These are phyloP conservation scores for Trametes villosa DNA, from an alignment of 768 basidiomycete species.

Conservation along the genomic window DNA sequence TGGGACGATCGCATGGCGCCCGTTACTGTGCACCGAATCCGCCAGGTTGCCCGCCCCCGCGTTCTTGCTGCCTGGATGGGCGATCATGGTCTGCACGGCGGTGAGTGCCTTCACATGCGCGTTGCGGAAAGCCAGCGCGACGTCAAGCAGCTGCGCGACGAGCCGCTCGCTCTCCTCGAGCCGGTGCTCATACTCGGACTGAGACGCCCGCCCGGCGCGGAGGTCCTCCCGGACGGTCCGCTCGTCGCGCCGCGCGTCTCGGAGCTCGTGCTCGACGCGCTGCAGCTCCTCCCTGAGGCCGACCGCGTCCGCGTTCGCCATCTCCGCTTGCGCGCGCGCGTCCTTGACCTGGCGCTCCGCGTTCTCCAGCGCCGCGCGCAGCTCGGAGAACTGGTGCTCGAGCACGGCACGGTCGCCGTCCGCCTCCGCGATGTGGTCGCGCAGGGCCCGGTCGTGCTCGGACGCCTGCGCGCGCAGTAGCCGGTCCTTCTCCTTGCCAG, in stretches of 20 bases:
- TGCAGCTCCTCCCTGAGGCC: conserved; percentile 76
- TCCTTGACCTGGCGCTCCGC: conserved; percentile 67
- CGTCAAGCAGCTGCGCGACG: conserved; percentile 81
- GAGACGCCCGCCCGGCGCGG: conserved; percentile 67
- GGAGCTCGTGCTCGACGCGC: conserved; percentile 69
- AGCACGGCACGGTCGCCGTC: conserved; percentile 93
- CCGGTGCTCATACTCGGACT: conserved; percentile 67
- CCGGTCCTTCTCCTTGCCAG: conserved; percentile 78
- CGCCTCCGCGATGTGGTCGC: conserved; percentile 90
- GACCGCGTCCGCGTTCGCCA: conserved; percentile 68
- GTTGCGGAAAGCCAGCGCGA: conserved; percentile 76
- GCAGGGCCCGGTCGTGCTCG: conserved; percentile 66
- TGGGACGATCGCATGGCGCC: conserved; percentile 57
- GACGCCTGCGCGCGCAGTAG: conserved; percentile 73
- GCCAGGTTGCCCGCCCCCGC: conserved; percentile 45
- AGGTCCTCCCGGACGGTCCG: conserved; percentile 75
- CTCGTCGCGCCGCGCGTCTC: conserved; percentile 69
- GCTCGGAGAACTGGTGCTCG: conserved; percentile 83
- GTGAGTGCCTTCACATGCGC: conserved; percentile 75
- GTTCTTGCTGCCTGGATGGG: conserved; percentile 47
- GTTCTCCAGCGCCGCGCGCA: conserved; percentile 64
- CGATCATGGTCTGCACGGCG: conserved; percentile 60
- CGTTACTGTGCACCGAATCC: conserved; percentile 52
- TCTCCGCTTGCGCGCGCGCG: conserved; percentile 59
- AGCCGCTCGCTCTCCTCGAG: conserved; percentile 69